These are phyloP conservation scores for Sarocladiaceae sp. DNA, from an alignment of 2,329 filamentous ascomycete species.

Conservation along the genomic window DNA sequence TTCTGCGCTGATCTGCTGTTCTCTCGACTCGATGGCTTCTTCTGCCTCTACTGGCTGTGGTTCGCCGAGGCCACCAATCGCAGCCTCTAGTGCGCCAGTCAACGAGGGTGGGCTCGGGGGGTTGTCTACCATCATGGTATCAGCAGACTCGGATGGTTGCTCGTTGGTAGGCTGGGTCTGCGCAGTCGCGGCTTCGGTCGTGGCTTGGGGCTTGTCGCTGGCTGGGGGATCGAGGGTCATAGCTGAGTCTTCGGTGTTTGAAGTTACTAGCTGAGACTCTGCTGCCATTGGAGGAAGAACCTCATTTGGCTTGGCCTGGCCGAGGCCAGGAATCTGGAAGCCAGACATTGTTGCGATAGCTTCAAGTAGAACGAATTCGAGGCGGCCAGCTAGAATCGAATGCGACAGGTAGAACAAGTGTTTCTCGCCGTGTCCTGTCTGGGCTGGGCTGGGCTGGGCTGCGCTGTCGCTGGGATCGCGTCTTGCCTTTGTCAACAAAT, in stretches of 20 bases:
- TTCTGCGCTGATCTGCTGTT: background rate
- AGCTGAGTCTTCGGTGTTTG: slow-evolving; percentile 23
- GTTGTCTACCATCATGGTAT: slow-evolving; percentile 33
- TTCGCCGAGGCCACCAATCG: slow-evolving; percentile 32
- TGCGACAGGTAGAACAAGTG: too few species aligned
- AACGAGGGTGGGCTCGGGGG: slow-evolving; percentile 32
- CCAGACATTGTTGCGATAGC: slow-evolving; percentile 28
- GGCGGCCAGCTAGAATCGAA: too few species aligned
- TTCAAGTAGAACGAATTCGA: too few species aligned
- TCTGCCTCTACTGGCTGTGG: slow-evolving; percentile 12
- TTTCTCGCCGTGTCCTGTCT: too few species aligned
- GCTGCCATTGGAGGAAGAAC: slow-evolving; percentile 32
- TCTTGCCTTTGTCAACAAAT: too few species aligned
- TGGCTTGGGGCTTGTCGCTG: slow-evolving; percentile 12
- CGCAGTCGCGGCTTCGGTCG: background rate
- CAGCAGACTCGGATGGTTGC: slow-evolving; percentile 11
- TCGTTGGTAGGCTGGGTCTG: background rate
- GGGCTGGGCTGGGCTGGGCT: too few species aligned
- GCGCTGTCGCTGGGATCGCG: too few species aligned
- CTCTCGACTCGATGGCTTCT: slow-evolving; percentile 6
- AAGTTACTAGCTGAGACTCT: slow-evolving; percentile 16
- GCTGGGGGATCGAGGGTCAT: background rate
- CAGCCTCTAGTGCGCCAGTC: slow-evolving; percentile 39
- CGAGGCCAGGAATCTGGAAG: slow-evolving; percentile 39
- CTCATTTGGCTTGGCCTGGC: slow-evolving; percentile 39